Evolutionary conservation across 148 eudicot genomes (phyloP).

Genomic region (Pouteria glomerata): DNA sequence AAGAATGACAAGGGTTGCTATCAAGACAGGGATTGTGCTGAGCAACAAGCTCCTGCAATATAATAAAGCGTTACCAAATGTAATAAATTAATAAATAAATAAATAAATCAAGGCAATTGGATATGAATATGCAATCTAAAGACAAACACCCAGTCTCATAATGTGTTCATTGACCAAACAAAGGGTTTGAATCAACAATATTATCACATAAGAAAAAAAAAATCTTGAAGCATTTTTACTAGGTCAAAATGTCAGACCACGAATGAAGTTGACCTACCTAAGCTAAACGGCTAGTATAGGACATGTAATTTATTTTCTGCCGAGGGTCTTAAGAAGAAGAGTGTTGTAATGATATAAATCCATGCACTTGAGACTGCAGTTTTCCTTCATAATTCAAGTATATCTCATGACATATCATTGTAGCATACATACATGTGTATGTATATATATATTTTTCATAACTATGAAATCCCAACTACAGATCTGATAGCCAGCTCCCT

Average conservation of each 20-base stretch:
- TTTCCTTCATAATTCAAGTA: too few species aligned
- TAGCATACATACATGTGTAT: too few species aligned
- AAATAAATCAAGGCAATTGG: neutral
- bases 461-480: too few species aligned
- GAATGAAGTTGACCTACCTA: neutral
- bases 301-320: neutral
- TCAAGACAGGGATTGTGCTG: slow-evolving; percentile 22
- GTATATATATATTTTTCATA: too few species aligned
- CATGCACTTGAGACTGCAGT: neutral
- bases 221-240: too few species aligned
- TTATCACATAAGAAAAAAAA: too few species aligned
- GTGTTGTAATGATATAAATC: neutral
- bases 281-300: neutral
- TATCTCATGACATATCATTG: too few species aligned
- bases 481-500: too few species aligned
- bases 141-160: neutral
- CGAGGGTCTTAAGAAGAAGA: neutral
- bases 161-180: neutral
- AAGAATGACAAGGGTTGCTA: slow-evolving; percentile 15
- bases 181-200: too few species aligned
- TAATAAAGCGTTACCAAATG: neutral
- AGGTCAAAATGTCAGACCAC: neutral
- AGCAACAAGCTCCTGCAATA: slow-evolving; percentile 21
- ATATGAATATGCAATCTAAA: neutral
- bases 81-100: neutral